Percentiles rank a stretch among this genome's conserved stretches.
Conservation (phyloP, 805 yeast genomes). For the Saccharomycopsis synnaedendra region DNA sequence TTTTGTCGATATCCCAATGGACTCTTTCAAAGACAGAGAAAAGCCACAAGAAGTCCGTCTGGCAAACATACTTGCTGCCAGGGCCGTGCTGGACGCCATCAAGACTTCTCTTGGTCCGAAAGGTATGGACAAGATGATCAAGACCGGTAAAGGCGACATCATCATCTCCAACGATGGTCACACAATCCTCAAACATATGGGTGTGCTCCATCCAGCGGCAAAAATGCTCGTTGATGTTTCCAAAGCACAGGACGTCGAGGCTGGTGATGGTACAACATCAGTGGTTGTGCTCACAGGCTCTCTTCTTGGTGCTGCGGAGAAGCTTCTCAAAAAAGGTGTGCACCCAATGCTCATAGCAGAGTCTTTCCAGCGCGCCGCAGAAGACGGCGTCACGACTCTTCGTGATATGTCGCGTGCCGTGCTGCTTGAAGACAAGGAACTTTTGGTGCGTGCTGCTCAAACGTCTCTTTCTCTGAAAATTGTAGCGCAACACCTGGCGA, state of each 20-base stretch:
- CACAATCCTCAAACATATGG: slow-evolving; percentile 94
- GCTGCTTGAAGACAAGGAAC: slow-evolving; percentile 69
- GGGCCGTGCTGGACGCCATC: slow-evolving; percentile 92
- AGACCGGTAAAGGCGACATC: slow-evolving; percentile 84
- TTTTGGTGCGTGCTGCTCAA: slow-evolving; percentile 81
- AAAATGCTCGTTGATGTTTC: slow-evolving; percentile 95
- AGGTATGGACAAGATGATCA: slow-evolving; percentile 99
- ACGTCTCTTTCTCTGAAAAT: slow-evolving; percentile 92
- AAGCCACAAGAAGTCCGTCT: slow-evolving; percentile 92
- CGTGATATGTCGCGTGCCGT: slow-evolving; percentile 78
- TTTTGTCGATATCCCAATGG: slow-evolving; percentile 34
- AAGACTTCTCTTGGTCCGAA: slow-evolving; percentile 95
- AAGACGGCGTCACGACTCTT: slow-evolving; percentile 69
- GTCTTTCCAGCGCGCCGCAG: slow-evolving; percentile 82
- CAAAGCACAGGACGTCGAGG: slow-evolving; percentile 97
- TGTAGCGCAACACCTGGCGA: slow-evolving; percentile 81
- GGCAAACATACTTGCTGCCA: slow-evolving; percentile 81
- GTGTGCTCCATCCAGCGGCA: slow-evolving; percentile 97
- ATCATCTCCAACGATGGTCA: slow-evolving; percentile 97
- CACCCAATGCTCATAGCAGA: slow-evolving; percentile 96
- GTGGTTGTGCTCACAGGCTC: slow-evolving; percentile 96
- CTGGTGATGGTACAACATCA: slow-evolving; percentile 99
- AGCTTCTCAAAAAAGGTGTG: slow-evolving; percentile 76
- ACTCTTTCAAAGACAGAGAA: slow-evolving; percentile 85
- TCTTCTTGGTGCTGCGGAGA: slow-evolving; percentile 88